These are phyloP conservation scores for Babjeviella inositovora DNA, from an alignment of 805 yeast species.

Conservation along the genomic window DNA sequence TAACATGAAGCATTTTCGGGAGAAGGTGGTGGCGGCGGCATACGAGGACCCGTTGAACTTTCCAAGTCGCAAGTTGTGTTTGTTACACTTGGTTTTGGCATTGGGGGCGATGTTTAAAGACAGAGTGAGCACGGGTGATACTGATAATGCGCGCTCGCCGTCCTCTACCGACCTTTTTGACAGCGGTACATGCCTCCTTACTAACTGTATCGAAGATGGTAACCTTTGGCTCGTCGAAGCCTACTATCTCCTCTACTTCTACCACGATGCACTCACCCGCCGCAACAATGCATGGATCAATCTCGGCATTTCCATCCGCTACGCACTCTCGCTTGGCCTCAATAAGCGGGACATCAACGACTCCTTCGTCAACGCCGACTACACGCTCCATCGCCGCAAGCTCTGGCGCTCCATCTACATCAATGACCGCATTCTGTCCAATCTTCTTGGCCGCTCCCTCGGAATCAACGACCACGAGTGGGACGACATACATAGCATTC, in stretches of 20 bases:
- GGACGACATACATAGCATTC: constrained; percentile 17
- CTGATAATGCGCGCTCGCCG: too few species aligned
- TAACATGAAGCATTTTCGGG: constrained; percentile 14
- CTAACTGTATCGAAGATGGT: constrained; percentile 17
- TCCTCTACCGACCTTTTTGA: constrained; percentile 13
- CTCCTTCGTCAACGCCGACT: constrained; percentile 10
- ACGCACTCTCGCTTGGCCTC: constrained; percentile 23
- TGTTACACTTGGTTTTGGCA: constrained; percentile 20
- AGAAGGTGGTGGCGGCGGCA: constrained; percentile 10
- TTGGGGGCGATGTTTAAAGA: constrained; percentile 20
- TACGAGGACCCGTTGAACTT: constrained; percentile 13
- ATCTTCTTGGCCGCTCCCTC: constrained; percentile 18
- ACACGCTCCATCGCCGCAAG: constrained; percentile 13
- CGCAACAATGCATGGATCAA: constrained; percentile 25
- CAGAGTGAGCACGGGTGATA: constrained; percentile 9
- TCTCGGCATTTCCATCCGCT: constrained; percentile 21
- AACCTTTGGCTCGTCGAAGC: constrained; percentile 24
- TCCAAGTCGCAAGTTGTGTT: constrained; percentile 10
- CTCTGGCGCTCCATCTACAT: constrained; percentile 16
- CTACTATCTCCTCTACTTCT: constrained; percentile 18
- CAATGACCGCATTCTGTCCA: constrained; percentile 15
- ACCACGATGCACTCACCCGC: constrained; percentile 19
- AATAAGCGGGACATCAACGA: constrained; percentile 20
- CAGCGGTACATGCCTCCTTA: constrained; percentile 13
- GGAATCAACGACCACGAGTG: constrained; percentile 17